Conservation (phyloP, 2,329 filamentous ascomycete species). For the Lecanicillium sp. region DNA sequence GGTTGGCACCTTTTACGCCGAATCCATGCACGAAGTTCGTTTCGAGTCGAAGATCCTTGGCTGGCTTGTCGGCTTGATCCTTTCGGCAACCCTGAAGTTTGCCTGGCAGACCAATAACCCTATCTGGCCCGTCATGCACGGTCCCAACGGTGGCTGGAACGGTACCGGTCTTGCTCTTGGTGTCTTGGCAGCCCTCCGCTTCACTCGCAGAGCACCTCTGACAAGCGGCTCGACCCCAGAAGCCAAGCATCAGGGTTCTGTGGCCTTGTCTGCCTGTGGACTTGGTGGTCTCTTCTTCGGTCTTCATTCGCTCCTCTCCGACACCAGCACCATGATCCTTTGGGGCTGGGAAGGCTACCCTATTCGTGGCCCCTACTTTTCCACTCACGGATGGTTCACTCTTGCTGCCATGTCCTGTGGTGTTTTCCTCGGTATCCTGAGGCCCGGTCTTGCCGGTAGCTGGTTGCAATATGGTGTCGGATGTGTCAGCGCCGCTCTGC, state of each 20-base stretch:
- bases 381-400: conserved; percentile 83
- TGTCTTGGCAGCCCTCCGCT: conserved; percentile 64
- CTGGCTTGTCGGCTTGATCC: conserved; percentile 71
- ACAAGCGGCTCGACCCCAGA: conserved; percentile 26
- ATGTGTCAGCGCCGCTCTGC: conserved; percentile 67
- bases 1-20: conserved; percentile 72
- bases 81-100: conserved; percentile 86
- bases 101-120: conserved; percentile 93
- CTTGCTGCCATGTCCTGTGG: conserved; percentile 81
- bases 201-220: conserved; percentile 58
- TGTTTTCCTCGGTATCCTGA: conserved; percentile 65
- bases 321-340: conserved; percentile 96
- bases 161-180: conserved; percentile 71
- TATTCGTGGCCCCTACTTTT: conserved; percentile 76
- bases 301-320: conserved; percentile 85
- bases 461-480: conserved; percentile 76
- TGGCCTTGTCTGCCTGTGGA: conserved; percentile 64
- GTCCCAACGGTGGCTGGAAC: conserved; percentile 87
- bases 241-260: conserved; percentile 50
- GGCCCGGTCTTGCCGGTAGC: conserved; percentile 60
- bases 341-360: conserved; percentile 99
- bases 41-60: conserved; percentile 77
- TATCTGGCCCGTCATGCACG: conserved; percentile 90
- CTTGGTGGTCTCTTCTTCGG: conserved; percentile 80
- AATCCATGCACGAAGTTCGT: conserved; percentile 62